Evolutionary conservation across 2,329 filamentous ascomycete species (phyloP).

Genomic region (Verticillium dahliae): DNA sequence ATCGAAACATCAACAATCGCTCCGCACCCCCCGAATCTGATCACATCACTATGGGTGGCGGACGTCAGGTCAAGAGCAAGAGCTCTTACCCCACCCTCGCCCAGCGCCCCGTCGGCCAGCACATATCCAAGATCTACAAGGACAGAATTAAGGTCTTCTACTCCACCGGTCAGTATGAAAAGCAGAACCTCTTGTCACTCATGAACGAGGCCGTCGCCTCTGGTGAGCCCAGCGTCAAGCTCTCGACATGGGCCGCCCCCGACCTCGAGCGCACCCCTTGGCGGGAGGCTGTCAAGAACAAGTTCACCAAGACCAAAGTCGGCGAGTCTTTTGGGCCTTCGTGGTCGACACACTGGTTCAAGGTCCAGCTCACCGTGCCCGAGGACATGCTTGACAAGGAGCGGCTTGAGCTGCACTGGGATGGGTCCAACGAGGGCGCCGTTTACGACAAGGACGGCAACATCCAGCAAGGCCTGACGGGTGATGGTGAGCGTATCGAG

Average conservation of each 20-base stretch:
- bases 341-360: conserved; percentile 98
- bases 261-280: conserved; percentile 76
- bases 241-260: conserved; percentile 81
- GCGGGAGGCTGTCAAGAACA: conserved; percentile 68
- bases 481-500: conserved; percentile 79
- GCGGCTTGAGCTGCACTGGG: conserved; percentile 93
- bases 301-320: conserved; percentile 67
- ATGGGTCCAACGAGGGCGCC: conserved; percentile 88
- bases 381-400: conserved; percentile 65
- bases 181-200: conserved; percentile 69
- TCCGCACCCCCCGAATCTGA: conserved; percentile 21
- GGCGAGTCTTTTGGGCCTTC: conserved; percentile 84
- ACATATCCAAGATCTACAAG: conserved; percentile 79
- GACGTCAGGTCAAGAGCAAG: conserved; percentile 33
- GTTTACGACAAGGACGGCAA: conserved; percentile 89
- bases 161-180: conserved; percentile 68
- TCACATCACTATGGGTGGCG: conserved; percentile 42
- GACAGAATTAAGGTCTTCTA: conserved; percentile 80
- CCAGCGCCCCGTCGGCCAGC: conserved; percentile 59
- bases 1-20: conserved; percentile 21
- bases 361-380: conserved; percentile 72
- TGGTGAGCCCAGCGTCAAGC: conserved; percentile 71
- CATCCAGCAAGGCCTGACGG: conserved; percentile 85
- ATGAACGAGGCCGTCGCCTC: conserved; percentile 61
- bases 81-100: conserved; percentile 47